Conservation (phyloP, 305 asterid genomes). For the Nicotiana rustica region DNA sequence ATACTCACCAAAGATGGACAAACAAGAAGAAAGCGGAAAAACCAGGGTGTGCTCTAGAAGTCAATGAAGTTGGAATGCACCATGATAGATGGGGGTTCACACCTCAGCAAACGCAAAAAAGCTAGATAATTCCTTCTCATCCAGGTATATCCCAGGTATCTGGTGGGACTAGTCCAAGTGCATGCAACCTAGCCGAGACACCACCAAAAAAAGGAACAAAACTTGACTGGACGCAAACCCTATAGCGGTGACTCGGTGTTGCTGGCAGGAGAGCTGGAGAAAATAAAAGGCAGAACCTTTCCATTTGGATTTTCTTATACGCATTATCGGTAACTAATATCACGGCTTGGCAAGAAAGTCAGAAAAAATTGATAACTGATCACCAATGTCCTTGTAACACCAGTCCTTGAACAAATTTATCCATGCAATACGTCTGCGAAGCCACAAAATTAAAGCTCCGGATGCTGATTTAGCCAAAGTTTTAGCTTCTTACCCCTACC, state of each 20-base stretch:
- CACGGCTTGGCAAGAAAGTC: background rate
- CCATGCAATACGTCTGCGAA: background rate
- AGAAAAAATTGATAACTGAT: background rate
- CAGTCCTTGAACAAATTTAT: background rate
- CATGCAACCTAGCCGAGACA: background rate
- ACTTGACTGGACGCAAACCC: background rate
- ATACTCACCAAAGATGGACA: background rate
- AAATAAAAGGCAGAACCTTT: background rate
- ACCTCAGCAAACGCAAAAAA: background rate
- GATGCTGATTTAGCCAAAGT: conserved; percentile 11
- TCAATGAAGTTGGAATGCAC: background rate
- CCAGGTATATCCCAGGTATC: no score
- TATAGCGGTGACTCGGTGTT: background rate
- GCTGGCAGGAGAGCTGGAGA: background rate
- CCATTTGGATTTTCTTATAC: background rate
- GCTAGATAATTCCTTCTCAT: background rate
- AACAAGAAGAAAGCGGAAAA: background rate
- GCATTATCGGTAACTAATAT: background rate
- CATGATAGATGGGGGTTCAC: background rate
- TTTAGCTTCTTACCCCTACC: background rate
- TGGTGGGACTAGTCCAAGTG: no score
- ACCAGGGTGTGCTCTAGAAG: background rate
- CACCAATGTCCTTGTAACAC: background rate
- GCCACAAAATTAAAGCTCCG: background rate
- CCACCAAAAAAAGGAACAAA: background rate